phyloP scores from a whole-genome alignment of 2,329 filamentous ascomycete species.

The Pyricularia grisea region DNA sequence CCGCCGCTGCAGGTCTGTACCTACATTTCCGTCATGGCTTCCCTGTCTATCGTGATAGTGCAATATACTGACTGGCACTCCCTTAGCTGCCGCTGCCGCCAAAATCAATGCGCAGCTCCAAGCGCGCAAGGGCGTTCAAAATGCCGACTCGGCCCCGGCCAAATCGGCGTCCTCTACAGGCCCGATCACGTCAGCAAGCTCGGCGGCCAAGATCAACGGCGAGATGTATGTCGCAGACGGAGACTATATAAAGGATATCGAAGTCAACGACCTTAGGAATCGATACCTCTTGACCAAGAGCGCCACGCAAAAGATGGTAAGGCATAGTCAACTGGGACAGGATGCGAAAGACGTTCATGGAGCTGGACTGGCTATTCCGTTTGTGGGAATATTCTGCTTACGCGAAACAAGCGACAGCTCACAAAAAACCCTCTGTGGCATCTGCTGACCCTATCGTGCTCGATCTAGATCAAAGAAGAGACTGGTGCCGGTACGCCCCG shows the following conservation, averaged over 20 bases:
- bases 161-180: conserved; percentile 41
- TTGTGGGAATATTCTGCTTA: conserved; percentile 61
- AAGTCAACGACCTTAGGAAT: conserved; percentile 96
- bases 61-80: conserved; percentile 15
- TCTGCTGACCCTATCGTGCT: conserved; percentile 87
- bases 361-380: conserved; percentile 14
- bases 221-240: conserved; percentile 94
- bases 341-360: neutral
- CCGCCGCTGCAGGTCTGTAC: conserved; percentile 64
- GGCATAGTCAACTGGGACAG: conserved; percentile 21
- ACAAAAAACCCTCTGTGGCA: conserved; percentile 62
- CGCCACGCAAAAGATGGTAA: conserved; percentile 99
- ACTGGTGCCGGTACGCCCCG: conserved; percentile 96
- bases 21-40: neutral
- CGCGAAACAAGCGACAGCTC: conserved; percentile 55
- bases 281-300: conserved; percentile 96
- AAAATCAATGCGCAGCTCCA: conserved; percentile 77
- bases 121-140: conserved; percentile 81
- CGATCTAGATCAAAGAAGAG: conserved; percentile 97
- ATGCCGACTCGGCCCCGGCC: conserved; percentile 81
- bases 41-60: neutral
- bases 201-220: conserved; percentile 50
- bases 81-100: conserved; percentile 73
- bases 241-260: conserved; percentile 97
- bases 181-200: conserved; percentile 28